Evolutionary conservation across 176 grass and related monocot species (phyloP), one percentile per base, ranked within the genome.

Genomic region (Coix lacrymajobi): DNA sequence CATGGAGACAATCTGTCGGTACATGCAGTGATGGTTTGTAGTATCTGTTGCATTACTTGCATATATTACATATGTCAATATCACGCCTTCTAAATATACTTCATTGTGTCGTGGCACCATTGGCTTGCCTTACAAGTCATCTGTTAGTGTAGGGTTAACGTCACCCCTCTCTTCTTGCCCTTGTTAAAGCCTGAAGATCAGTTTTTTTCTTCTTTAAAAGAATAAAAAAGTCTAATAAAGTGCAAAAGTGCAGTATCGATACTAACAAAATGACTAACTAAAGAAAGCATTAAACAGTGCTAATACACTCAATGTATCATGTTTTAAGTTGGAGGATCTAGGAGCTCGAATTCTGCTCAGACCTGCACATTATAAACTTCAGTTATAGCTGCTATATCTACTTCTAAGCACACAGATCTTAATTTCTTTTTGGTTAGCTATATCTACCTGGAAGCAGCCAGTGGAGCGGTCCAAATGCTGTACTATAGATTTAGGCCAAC

Each of bases 1-100:
- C 85, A 93, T 89, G 90, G 77, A 93, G 76, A 51, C 73, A 92
- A 93, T 83, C 87, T 90, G 84, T 87, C 62, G 72, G 90, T 96
- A 96, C 93, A 93, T 96, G 84, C 67, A 93, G 93, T 51, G 93
- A 96, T 96, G 90, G 87, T 96, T 96, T 94, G 83, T 92, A 92
- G 89, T 79, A 24, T 90, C 69, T 87, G 75, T 69, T 85, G 31
- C n/a, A n/a, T n/a, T n/a, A n/a, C n/a, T n/a, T n/a, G n/a, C 67
- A 32, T 79, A 41, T 86, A 49, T 72, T 72, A 24, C 73, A 62
- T 68, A 72, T 83, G 88, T 87, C 74, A 79, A 83, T 90, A 78
- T 79, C 84, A 87, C 15, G 28, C 32, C 49, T 86, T 87, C 58
- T 73, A 39, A 3, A 49, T 67, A 71, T 86, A 79, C 78, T 25